Evolutionary conservation across 164 flowering plant genomes (phyloP), one percentile per base, ranked within the genome.

Genomic region (Taxillus chinensis): DNA sequence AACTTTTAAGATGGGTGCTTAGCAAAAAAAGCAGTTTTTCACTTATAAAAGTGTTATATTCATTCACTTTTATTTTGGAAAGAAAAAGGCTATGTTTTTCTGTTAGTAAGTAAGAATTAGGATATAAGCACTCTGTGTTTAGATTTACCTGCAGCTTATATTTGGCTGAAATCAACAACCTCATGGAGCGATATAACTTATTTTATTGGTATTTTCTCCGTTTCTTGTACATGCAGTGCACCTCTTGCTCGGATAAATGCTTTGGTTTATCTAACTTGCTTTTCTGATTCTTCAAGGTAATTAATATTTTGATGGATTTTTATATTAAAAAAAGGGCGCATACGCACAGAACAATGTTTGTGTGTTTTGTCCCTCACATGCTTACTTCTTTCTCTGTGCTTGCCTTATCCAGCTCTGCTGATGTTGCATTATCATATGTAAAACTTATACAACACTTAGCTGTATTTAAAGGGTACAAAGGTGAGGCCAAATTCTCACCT

Each of bases 381-480:
- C 54, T 6, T 5, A 8, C 48, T 64, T 41, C 8, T 17, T 51
- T 51, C 16, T 41, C 51, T 43, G 65, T 45, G 41, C 15, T 61
- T 63, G 65, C 2, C 27, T 55, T 46, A 40, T 67, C 11, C 80
- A 92, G 99, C 75, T 77, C 79, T 55, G 77, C 86, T 52, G 95
- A 93, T 79, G 70, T 75, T 52, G 86, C 92, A 50, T 71, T 87
- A 62, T 87, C 89, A 37, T 86, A 86, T 75, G 75, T 78, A 63
- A 93, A 90, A 78, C 96, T 93, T 58, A 85, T 93, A 68, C 92
- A 86, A 68, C 85, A 90, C 77, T 71, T 90, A 59, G 95, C 99
- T 39, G 71, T 80, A 7, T 85, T 75, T 71, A 84, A 85, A 72
- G 99, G 99, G 65, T 84, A 86, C 72, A 81, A 77, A 84, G 98